Base-by-base conservation (phyloP, 768 basidiomycete species). In the Cystobasidium tubakii region DNA sequence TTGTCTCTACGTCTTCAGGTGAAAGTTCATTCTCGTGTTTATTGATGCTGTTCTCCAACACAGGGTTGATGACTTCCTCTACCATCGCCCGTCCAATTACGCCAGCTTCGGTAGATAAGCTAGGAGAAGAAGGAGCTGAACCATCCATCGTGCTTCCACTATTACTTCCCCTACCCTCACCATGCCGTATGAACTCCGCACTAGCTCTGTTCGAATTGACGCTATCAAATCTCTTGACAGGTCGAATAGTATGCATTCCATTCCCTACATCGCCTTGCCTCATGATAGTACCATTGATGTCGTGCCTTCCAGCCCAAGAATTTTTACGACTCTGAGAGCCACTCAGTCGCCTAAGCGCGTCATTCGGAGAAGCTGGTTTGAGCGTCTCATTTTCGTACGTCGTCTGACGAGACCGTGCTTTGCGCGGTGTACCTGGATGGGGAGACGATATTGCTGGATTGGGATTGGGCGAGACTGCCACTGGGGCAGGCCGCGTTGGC, bases 181-280 rank as follows among this genome's bases (percentile, higher is more conserved):
- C 29, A 42, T 79, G 57, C n/a, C 79, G 67, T 33, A 92, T 87
- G 79, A 86, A 93, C 77, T 91, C 92, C 12, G 87, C 85, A 0
- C 91, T 92, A 23, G 90, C 81, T 75, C 88, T 84, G 17, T 92
- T 82, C 3, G 91, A 92, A 1, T 88, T 87, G 13, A 85, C 84
- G 3, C 88, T 85, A 80, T 96, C 92, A 34, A 95, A 88, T 78
- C 90, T 91, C 85, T 94, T 95, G 75, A 95, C 88, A 0, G 94
- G 93, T 66, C 92, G 86, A 78, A 98, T 91, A 0, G 94, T 98
- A 78, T 90, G 91, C 55, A 31, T 78, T 74, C 79, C 80, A 19
- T 66, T 69, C 0, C 79, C 77, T 2, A 79, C 73, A 42, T 78
- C 77, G 0, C 75, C 79, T 7, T 60, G 64, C 0, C 53, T 29